phyloP scores from a whole-genome alignment of 2,329 filamentous ascomycete genomes.

The Beauveria australis region DNA sequence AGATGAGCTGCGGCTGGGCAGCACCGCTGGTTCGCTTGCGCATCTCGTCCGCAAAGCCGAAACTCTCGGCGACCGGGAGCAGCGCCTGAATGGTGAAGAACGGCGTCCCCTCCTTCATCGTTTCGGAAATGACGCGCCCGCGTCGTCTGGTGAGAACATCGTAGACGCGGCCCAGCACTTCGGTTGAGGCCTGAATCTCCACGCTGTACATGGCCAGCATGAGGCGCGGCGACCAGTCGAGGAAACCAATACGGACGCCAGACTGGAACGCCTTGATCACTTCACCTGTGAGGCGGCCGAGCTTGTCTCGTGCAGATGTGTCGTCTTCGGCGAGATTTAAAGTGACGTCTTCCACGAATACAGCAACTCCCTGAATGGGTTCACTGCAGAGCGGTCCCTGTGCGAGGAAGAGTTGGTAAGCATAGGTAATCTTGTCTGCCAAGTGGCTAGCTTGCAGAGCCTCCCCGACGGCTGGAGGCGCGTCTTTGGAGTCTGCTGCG shows the following conservation, averaged over 20 bases:
- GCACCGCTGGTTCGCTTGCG: constrained; percentile 86
- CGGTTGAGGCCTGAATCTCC: constrained; percentile 93
- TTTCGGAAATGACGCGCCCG: constrained; percentile 81
- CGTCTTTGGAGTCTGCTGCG: constrained; percentile 23
- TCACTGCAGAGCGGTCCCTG: constrained; percentile 90
- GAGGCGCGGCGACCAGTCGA: constrained; percentile 94
- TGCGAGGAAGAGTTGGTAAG: constrained; percentile 83
- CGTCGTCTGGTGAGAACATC: constrained; percentile 92
- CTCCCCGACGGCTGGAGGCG: constrained; percentile 35
- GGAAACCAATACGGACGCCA: constrained; percentile 74
- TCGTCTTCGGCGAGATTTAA: constrained; percentile 49
- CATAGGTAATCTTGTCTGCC: constrained; percentile 83
- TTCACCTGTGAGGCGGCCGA: constrained; percentile 82
- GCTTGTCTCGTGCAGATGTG: constrained; percentile 52
- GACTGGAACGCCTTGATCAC: constrained; percentile 84
- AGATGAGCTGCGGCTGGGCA: constrained; percentile 87
- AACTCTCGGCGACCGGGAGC: constrained; percentile 87
- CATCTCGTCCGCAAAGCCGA: constrained; percentile 95
- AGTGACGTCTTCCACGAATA: constrained; percentile 75
- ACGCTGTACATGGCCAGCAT: constrained; percentile 97
- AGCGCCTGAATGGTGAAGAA: constrained; percentile 91
- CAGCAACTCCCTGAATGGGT: constrained; percentile 85
- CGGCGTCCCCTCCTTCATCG: constrained; percentile 88
- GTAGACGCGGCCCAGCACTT: constrained; percentile 92
- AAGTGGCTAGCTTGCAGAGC: constrained; percentile 58